Conservation (phyloP, 305 asterid species). For the Solanum hybrid region DNA sequence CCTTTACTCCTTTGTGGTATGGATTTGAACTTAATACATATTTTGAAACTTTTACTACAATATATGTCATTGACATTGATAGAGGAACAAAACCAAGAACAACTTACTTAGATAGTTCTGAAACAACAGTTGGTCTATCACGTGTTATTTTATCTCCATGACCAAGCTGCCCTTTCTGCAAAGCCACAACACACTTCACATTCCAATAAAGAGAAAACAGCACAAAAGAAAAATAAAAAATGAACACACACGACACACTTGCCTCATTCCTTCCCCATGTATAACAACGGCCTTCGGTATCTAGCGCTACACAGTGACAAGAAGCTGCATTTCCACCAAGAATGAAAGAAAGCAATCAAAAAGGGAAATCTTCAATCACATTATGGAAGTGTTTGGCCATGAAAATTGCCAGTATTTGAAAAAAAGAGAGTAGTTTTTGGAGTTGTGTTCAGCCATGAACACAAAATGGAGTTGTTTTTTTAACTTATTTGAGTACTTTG, state of each 20-base stretch:
- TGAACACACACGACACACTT: conserved; percentile 9
- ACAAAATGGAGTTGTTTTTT: background rate
- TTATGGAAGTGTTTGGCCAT: background rate
- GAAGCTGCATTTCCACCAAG: conserved; percentile 45
- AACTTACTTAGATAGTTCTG: conserved; percentile 66
- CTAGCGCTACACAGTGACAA: conserved; percentile 92
- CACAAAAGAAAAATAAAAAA: background rate
- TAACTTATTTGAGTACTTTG: background rate
- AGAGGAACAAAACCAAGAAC: background rate
- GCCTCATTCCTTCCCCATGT: conserved; percentile 98
- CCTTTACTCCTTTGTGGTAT: background rate
- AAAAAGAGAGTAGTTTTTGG: background rate
- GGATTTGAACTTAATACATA: background rate
- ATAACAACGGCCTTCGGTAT: conserved; percentile 84
- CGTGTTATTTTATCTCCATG: conserved; percentile 85
- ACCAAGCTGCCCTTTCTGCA: conserved; percentile 97
- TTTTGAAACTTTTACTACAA: background rate
- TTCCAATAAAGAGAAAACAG: background rate
- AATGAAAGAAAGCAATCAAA: conserved; percentile 1
- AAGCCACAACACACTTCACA: background rate
- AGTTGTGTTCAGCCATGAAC: background rate
- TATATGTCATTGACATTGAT: background rate
- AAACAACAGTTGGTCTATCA: conserved; percentile 78
- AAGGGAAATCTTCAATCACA: background rate
- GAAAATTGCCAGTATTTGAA: background rate